phyloP scores from a whole-genome alignment of 176 grass and related monocot genomes.

The Triticum turgidum region DNA sequence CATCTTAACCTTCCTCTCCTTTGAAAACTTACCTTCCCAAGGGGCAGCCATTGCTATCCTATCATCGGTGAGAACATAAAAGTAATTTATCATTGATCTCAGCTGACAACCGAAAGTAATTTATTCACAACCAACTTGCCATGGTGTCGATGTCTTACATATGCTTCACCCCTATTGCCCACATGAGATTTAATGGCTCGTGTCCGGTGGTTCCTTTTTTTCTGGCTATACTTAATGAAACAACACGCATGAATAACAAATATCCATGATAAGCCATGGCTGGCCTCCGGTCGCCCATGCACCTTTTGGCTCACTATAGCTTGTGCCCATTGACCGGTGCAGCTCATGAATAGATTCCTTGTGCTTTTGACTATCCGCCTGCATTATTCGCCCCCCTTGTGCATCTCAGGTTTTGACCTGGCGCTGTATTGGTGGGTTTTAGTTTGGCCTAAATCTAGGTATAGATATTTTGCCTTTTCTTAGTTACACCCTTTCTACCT shows the following conservation, averaged over 20 bases:
- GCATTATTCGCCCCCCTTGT: not conserved
- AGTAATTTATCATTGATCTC: not conserved
- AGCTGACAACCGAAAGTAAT: not conserved
- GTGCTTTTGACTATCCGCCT: slow-evolving; percentile 14
- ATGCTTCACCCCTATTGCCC: not conserved
- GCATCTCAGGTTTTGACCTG: not conserved
- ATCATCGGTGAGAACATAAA: not conserved
- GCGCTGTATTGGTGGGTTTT: not conserved
- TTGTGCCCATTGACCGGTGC: not conserved
- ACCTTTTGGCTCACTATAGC: slow-evolving; percentile 6
- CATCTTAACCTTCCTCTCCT: not conserved
- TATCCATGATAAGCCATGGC: slow-evolving; percentile 1
- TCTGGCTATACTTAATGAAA: no score
- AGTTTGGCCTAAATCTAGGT: not conserved
- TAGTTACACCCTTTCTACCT: not conserved
- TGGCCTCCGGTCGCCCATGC: slow-evolving; percentile 9
- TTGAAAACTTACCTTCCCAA: not conserved
- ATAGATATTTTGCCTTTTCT: not conserved
- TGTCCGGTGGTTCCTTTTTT: no score
- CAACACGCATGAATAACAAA: no score
- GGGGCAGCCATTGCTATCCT: no score
- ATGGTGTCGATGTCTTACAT: not conserved
- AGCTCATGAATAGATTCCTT: slow-evolving; percentile 7
- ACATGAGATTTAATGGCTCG: no score
- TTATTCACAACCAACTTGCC: not conserved